Base-by-base conservation (phyloP, 257 asterid genomes). In the Prunella vulgaris region DNA sequence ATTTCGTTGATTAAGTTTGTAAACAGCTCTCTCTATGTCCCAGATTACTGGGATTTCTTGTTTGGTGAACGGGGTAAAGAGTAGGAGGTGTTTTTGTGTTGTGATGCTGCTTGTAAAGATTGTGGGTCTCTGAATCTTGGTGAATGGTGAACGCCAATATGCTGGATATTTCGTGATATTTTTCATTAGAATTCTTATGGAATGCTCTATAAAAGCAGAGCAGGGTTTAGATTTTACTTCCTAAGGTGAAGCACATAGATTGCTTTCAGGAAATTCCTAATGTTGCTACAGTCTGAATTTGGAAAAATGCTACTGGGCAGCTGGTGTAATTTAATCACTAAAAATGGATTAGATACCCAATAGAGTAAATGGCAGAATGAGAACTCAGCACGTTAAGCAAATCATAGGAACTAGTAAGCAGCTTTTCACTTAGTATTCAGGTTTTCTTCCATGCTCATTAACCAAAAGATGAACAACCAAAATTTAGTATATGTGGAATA, bases 91-190 rank as follows among this genome's bases (percentile, higher is more conserved):
- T 38, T 56, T 3, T 46, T 40, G 51, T 48, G 51, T 48, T 40
- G 24, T 35, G 61, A 21, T 28, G 58, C 63, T 32, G 46, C 74
- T 61, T 33, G 65, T 65, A 33, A 35, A 22, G 37, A 32, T 13
- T 65, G 64, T 64, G 60, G 74, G 53, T 30, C 60, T 65, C 13
- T 59, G 27, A 71, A 66, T 80, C 53, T 57, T 57, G 76, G 12
- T 57, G 74, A 72, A 44, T 68, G 76, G 12, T 57, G 74, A 72
- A 44, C 64, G 64, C 35, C 25, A n/a, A 53, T 66, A 48, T 57
- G 42, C 60, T 74, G 4, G 14, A 44, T 59, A 32, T 54, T 9
- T 22, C 9, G 12, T 49, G n/a, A n/a, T 51, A 18, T 44, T 10
- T 63, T 63, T 56, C 10, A 15, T 74, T 17, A 22, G 22, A 44